phyloP scores from a whole-genome alignment of 129 eudicot species.

The Scalesia atractyloides region DNA sequence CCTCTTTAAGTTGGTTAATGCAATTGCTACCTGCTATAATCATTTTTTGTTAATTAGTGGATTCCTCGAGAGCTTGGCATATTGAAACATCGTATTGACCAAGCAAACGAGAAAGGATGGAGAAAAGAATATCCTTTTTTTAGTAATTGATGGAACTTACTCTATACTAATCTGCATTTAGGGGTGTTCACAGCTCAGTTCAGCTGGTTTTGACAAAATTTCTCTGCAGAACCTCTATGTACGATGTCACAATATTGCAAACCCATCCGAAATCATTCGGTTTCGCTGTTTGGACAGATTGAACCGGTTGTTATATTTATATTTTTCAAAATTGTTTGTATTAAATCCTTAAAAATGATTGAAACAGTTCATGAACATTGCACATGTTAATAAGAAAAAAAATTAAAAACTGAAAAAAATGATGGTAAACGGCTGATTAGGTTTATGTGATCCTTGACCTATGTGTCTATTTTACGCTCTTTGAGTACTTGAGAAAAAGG shows the following conservation, averaged over 20 bases:
- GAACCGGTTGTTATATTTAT: too few relatives aligned
- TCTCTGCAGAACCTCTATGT: neutral
- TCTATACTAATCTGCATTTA: neutral
- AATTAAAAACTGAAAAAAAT: too few relatives aligned
- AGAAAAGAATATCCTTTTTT: slow-evolving; percentile 77
- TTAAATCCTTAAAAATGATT: too few relatives aligned
- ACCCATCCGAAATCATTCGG: too few relatives aligned
- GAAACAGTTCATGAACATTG: too few relatives aligned
- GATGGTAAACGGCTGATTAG: too few relatives aligned
- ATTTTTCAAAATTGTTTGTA: too few relatives aligned
- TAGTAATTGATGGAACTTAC: neutral
- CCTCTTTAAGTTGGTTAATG: slow-evolving; percentile 2
- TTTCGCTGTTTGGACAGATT: too few relatives aligned
- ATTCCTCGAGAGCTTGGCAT: slow-evolving; percentile 52
- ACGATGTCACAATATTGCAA: neutral
- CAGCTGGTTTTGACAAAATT: neutral
- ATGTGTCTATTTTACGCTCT: slow-evolving; percentile 35
- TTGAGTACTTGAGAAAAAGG: slow-evolving; percentile 49
- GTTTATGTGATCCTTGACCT: slow-evolving; percentile 47
- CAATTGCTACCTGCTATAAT: neutral
- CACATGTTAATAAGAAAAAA: too few relatives aligned
- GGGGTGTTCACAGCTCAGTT: neutral
- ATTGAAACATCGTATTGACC: slow-evolving; percentile 57
- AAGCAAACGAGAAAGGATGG: slow-evolving; percentile 85
- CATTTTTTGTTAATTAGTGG: slow-evolving; percentile 41